Conservation (phyloP, 1,139 yeast species). For the Taphrina betulina region DNA sequence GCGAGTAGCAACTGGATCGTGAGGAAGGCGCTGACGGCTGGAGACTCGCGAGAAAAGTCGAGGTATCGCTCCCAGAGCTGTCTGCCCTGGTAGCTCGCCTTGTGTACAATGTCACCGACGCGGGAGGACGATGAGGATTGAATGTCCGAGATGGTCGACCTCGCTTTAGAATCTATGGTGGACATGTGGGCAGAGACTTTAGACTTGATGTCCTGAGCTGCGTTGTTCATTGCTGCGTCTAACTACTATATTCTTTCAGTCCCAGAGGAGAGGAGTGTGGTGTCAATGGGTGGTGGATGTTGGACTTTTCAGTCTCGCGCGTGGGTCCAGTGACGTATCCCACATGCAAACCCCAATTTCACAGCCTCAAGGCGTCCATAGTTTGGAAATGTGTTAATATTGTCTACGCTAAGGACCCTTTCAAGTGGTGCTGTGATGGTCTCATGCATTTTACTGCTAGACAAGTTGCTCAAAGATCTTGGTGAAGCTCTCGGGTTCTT, state of each 20-base stretch:
- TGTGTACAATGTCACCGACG: not conserved
- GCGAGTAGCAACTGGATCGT: conserved; percentile 15
- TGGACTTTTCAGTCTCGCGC: too few relatives aligned
- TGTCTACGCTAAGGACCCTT: too few relatives aligned
- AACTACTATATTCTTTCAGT: too few relatives aligned
- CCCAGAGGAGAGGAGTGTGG: too few relatives aligned
- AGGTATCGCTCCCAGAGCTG: conserved; percentile 10
- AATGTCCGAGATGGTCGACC: conserved; percentile 6
- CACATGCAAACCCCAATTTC: too few relatives aligned
- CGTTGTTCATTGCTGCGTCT: too few relatives aligned
- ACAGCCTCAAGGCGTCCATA: too few relatives aligned
- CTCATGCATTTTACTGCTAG: too few relatives aligned
- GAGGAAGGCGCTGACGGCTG: conserved; percentile 13
- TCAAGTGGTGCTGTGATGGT: too few relatives aligned
- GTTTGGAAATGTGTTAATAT: too few relatives aligned
- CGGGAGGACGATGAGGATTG: not conserved
- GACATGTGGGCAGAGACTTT: conserved; percentile 15
- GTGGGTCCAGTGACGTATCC: too few relatives aligned
- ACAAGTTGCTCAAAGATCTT: conserved; percentile 28
- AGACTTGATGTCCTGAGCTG: conserved; percentile 1
- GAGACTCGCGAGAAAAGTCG: not conserved
- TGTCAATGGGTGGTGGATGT: too few relatives aligned
- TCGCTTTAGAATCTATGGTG: not conserved
- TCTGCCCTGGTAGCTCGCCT: not conserved
- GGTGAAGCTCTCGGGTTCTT: conserved; percentile 35